Conservation (phyloP, 2,329 filamentous ascomycete genomes). For the Colletotrichum higginsianum region DNA sequence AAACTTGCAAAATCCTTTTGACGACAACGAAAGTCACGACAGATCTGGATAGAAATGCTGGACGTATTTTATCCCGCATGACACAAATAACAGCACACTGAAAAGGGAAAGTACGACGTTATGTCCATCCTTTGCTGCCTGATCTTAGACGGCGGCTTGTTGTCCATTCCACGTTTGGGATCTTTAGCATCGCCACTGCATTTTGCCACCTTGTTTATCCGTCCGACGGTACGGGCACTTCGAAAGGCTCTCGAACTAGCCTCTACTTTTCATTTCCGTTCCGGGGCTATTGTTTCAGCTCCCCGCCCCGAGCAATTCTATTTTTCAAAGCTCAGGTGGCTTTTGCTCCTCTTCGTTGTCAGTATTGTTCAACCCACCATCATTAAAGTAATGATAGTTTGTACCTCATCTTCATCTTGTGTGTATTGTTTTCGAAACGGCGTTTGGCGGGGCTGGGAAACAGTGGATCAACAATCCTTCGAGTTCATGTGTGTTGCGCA, state of each 20-base stretch:
- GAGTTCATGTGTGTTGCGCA: conserved; percentile 3
- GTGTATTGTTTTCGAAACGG: not conserved
- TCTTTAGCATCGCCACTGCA: not conserved
- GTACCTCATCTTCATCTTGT: not conserved
- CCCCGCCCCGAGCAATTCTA: not conserved
- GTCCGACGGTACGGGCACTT: not conserved
- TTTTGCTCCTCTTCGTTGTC: conserved; percentile 31
- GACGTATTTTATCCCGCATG: not conserved
- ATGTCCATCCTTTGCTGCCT: not conserved
- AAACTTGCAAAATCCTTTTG: not conserved
- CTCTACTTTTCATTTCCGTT: not conserved
- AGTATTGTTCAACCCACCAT: conserved; percentile 36
- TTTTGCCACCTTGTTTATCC: not conserved
- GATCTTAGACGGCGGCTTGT: not conserved
- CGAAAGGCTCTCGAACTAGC: not conserved
- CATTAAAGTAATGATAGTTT: conserved; percentile 41
- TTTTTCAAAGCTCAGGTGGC: conserved; percentile 7
- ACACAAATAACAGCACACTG: conserved; percentile 10
- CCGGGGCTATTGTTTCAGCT: not conserved
- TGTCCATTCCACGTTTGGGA: not conserved
- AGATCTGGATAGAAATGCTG: not conserved
- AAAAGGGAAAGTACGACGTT: conserved; percentile 16
- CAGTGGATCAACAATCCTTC: conserved; percentile 13
- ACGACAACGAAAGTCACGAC: conserved; percentile 17
- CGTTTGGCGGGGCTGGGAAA: conserved; percentile 18